Base-by-base conservation (phyloP, 192 early-diverging fungal genomes). In the Coemansia sp. region DNA sequence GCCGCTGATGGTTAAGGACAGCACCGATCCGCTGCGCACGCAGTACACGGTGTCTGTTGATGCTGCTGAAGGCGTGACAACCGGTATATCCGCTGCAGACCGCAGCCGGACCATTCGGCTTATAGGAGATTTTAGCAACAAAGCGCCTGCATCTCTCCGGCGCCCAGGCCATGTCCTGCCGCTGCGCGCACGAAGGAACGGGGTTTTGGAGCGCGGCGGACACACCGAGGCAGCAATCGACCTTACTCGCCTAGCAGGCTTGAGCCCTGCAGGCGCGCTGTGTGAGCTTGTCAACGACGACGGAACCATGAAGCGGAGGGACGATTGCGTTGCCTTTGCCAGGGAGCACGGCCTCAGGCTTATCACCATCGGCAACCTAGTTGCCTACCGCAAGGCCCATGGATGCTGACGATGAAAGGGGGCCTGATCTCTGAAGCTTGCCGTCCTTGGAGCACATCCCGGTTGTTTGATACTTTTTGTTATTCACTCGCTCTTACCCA, bases 131-230 rank as follows among this genome's bases (percentile, higher is more conserved):
- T 88, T 89, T 16, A 71, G 71, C 15, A 83, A 85, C 59, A 87
- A 87, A 23, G 61, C 75, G 23, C 89, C 91, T 0, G 51, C 73
- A 34, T 92, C 93, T 46, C 93, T 99, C 64, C 84, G 84, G 52
- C 87, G 94, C 43, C 98, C 96, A 0, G 98, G 98, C 1, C 98
- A 99, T 73, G 89, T 98, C 45, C 85, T 99, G 43, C 98, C 98
- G 44, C 83, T 99, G 59, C 88, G 94, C n/a, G 89, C 91, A 34
- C 87, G 87, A 11, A 84, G 86, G 20, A 91, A 90, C 46, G 96
- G 96, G 1, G 91, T 93, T 21, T 68, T 99, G 55, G 86, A 87
- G 67, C 89, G 98, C 11, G 86, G 92, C 9, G 98, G 98, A 0
- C 98, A 99, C 59, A 99, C 98, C 18, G 98, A 99, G 73, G 94